These are phyloP conservation scores for Aspergillus campestris DNA, from an alignment of 495 filamentous ascomycete genomes.

Conservation along the genomic window DNA sequence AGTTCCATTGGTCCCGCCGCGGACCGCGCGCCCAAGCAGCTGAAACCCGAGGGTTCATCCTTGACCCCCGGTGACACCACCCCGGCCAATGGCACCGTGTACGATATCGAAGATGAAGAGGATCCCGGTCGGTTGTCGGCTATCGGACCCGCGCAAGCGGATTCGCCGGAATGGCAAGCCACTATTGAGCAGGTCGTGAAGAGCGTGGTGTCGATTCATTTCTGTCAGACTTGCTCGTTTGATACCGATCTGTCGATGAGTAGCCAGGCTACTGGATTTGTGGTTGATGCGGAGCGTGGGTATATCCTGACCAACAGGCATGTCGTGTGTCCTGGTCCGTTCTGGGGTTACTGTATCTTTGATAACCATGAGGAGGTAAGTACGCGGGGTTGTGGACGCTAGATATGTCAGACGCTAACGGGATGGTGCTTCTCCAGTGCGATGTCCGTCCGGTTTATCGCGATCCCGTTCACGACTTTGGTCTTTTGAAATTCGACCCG, in stretches of 20 bases:
- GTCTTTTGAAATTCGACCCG: constrained; percentile 91
- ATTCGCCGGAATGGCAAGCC: constrained; percentile 93
- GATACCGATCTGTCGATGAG: constrained; percentile 90
- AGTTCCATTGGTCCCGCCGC: constrained; percentile 37
- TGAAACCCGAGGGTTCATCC: constrained; percentile 37
- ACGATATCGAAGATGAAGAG: constrained; percentile 40
- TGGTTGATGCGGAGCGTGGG: constrained; percentile 91
- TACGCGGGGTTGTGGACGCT: neutral
- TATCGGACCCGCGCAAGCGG: constrained; percentile 49
- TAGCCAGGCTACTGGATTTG: constrained; percentile 94
- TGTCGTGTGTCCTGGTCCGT: constrained; percentile 93
- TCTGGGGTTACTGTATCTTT: constrained; percentile 96
- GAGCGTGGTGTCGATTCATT: constrained; percentile 94
- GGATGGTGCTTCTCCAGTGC: constrained; percentile 44
- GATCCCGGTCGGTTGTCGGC: constrained; percentile 32
- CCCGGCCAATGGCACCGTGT: constrained; percentile 40
- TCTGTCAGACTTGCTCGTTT: constrained; percentile 97
- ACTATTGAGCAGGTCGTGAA: constrained; percentile 90
- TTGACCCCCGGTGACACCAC: constrained; percentile 37
- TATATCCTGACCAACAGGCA: constrained; percentile 88
- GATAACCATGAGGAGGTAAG: constrained; percentile 89
- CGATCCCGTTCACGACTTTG: constrained; percentile 97
- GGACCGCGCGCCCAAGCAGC: constrained; percentile 51
- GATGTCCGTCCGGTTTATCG: constrained; percentile 97
- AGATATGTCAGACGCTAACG: too few relatives aligned